Evolutionary conservation across 2,329 filamentous ascomycete species (phyloP).

Genomic region (Mycosphaerelloides madeirae): DNA sequence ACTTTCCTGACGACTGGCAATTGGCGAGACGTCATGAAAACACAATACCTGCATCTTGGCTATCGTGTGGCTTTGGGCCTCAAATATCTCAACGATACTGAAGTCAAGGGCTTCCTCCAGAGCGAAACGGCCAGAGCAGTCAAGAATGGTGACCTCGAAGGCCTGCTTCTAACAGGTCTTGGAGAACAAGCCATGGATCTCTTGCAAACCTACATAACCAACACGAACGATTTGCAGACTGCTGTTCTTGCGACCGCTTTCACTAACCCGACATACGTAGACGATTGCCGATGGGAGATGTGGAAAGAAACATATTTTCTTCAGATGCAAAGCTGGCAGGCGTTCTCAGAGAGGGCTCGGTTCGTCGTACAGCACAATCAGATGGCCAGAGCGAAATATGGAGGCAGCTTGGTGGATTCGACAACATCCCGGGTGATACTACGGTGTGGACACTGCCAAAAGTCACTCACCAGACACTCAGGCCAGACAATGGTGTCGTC

Average conservation of each 20-base stretch:
- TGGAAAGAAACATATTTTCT: slow-evolving; percentile 75
- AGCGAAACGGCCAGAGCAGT: slow-evolving; percentile 57
- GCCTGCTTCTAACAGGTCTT: slow-evolving; percentile 72
- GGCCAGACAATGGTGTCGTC: slow-evolving; percentile 17
- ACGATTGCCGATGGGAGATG: slow-evolving; percentile 67
- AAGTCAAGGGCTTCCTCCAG: slow-evolving; percentile 42
- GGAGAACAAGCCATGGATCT: slow-evolving; percentile 68
- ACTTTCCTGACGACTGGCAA: slow-evolving; percentile 71
- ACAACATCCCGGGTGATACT: slow-evolving; percentile 67
- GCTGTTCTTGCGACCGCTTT: slow-evolving; percentile 70
- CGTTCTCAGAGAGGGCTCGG: slow-evolving; percentile 69
- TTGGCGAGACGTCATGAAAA: slow-evolving; percentile 69
- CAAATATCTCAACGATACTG: slow-evolving; percentile 59
- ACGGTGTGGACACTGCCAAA: slow-evolving; percentile 69
- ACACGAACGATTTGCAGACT: slow-evolving; percentile 73
- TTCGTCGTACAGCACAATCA: slow-evolving; percentile 74
- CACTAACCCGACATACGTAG: slow-evolving; percentile 69
- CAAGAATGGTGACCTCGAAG: slow-evolving; percentile 67
- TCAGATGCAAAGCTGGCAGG: slow-evolving; percentile 63
- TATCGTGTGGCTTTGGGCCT: slow-evolving; percentile 72
- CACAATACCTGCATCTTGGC: slow-evolving; percentile 66
- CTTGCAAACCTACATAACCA: slow-evolving; percentile 68
- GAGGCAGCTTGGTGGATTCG: slow-evolving; percentile 58
- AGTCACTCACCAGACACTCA: slow-evolving; percentile 48
- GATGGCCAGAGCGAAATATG: slow-evolving; percentile 59